phyloP scores from a whole-genome alignment of 148 eudicot species.

The Heliosperma pusillum region DNA sequence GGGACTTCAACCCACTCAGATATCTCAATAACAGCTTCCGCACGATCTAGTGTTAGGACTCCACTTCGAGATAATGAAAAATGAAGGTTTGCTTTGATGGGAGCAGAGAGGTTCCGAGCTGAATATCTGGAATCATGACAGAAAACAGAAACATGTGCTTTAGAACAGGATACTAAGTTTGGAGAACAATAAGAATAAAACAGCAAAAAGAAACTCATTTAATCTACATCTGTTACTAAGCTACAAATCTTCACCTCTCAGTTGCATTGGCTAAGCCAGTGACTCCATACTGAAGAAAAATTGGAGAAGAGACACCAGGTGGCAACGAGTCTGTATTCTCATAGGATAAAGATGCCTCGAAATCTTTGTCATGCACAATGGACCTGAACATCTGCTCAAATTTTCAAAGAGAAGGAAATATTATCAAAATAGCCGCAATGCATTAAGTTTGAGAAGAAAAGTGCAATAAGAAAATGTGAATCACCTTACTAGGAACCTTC shows the following conservation, averaged over 20 bases:
- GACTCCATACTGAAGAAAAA: constrained; percentile 67
- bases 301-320: constrained; percentile 63
- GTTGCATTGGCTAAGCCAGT: constrained; percentile 80
- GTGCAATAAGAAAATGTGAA: neutral
- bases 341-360: constrained; percentile 76
- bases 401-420: constrained; percentile 6
- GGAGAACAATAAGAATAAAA: neutral
- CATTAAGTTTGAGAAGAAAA: neutral
- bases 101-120: constrained; percentile 81
- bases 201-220: neutral
- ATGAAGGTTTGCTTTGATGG: constrained; percentile 89
- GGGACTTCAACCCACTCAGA: constrained; percentile 98
- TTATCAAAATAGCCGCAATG: neutral
- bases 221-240: constrained; percentile 8
- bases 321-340: constrained; percentile 71
- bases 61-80: constrained; percentile 93
- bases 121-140: constrained; percentile 48
- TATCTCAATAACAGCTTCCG: constrained; percentile 87
- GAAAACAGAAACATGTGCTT: neutral
- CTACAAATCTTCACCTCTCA: constrained; percentile 56
- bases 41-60: constrained; percentile 69
- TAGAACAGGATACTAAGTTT: neutral
- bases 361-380: constrained; percentile 71
- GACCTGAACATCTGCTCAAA: constrained; percentile 75
- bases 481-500: constrained; percentile 92